Evolutionary conservation across 2,329 filamentous ascomycete species (phyloP), one percentile per base, ranked within the genome.

Genomic region (Periconia digitata): DNA sequence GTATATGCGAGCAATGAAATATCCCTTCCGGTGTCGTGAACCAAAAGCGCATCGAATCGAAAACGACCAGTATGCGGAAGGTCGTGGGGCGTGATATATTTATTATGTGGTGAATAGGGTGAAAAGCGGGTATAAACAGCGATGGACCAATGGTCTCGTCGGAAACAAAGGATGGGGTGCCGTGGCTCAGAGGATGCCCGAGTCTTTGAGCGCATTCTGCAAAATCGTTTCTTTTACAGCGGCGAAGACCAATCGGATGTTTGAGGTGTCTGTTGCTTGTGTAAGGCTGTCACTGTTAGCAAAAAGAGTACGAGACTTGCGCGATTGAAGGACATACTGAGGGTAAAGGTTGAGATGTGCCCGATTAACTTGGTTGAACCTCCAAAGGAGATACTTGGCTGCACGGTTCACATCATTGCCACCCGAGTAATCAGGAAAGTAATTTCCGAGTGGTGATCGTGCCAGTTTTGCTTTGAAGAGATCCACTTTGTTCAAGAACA

Each of bases 401-500:
- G 94, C 94, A 70, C 95, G 90, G 72, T 97, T 97, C 65, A 97
- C 92, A 72, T 99, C 94, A 71, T 95, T 95, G 42, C 94, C 94
- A 23, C 94, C 94, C 0, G 92, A 96, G 70, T 99, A 99, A 71
- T 99, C 94, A 0, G 92, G 92, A 67, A 99, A 99, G 72, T 97
- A 99, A 69, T 92, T 96, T 61, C 86, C 89, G 39, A 99, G 74
- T 0, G 94, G 92, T 46, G 91, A 96, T 55, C 92, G 85, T 46
- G 85, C 84, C 22, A 99, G 84, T 72, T 99, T 99, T 67, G 91
- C 87, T 72, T 94, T 92, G 81, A 99, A 99, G 49, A 99, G 84
- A 76, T 99, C 94, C 59, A 99, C 94, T 73, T 99, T 99, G 79
- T 99, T 99, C 54, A 99, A 81, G 76, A 99, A 99, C 48, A 99